A percentile compares a stretch with the other conserved stretches of the same genome.
Evolutionary conservation across 139 green algal species (phyloP).

Genomic region (Chlamydomonas schloesseri): DNA sequence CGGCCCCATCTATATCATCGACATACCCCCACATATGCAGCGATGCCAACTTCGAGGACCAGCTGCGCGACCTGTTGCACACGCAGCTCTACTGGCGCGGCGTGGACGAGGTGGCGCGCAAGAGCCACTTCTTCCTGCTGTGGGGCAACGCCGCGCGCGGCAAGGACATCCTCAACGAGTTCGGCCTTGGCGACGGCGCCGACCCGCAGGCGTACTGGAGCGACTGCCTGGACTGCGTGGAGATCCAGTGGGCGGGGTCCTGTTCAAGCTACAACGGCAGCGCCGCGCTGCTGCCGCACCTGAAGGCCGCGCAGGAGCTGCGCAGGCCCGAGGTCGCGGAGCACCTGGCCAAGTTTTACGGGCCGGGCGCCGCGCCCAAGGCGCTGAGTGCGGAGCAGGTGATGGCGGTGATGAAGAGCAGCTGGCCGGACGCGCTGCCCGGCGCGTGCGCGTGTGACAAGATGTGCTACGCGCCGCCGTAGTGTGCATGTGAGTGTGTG

Average conservation of each 20-base stretch:
- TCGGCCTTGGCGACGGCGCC: neutral
- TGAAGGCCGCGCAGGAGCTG: neutral
- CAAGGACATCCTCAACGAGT: neutral
- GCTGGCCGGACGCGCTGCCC: neutral
- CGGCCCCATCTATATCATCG: too few species aligned
- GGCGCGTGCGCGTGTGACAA: neutral
- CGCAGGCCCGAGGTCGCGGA: too few species aligned
- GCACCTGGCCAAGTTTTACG: neutral
- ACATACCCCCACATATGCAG: too few species aligned
- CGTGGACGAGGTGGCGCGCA: neutral
- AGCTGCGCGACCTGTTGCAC: neutral
- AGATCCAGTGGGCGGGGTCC: neutral
- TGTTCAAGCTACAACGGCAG: neutral
- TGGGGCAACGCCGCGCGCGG: neutral
- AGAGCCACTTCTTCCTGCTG: constrained; percentile 2
- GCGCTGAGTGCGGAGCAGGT: neutral
- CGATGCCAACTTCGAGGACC: neutral
- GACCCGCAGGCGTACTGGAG: neutral
- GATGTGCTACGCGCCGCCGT: neutral
- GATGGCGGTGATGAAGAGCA: neutral
- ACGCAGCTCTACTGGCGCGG: neutral
- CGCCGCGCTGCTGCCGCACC: neutral
- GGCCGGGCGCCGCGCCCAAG: too few species aligned
- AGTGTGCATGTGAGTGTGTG: too few species aligned
- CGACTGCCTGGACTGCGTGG: neutral